Evolutionary conservation across 2,329 filamentous ascomycete species (phyloP).

Genomic region (Fusarium keratoplasticum): DNA sequence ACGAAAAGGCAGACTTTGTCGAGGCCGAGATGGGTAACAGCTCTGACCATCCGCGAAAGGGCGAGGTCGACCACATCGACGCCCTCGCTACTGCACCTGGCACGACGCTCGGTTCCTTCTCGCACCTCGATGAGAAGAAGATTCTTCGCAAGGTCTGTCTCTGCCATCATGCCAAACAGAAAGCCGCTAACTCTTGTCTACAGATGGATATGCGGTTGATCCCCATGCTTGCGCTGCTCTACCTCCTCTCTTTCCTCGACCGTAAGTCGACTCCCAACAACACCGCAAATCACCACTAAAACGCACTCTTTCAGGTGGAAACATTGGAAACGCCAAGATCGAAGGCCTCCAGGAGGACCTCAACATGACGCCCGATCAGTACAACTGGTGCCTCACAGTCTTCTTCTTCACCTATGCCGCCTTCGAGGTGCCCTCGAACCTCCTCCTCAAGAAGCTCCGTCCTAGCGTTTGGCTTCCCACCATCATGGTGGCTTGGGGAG

Average conservation of each 20-base stretch:
- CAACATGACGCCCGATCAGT: constrained; percentile 72
- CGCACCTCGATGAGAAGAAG: constrained; percentile 60
- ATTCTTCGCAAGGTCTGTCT: constrained; percentile 64
- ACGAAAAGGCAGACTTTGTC: constrained; percentile 36
- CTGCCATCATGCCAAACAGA: fast-evolving
- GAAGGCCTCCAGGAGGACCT: constrained; percentile 65
- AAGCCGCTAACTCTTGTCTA: constrained; percentile 8
- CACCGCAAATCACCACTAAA: background rate
- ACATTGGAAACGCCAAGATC: constrained; percentile 76
- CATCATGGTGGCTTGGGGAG: constrained; percentile 76
- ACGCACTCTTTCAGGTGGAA: constrained; percentile 57
- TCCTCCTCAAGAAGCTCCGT: constrained; percentile 78
- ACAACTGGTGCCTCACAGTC: constrained; percentile 76
- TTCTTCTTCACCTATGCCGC: constrained; percentile 85
- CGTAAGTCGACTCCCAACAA: constrained; percentile 47
- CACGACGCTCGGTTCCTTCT: constrained; percentile 40
- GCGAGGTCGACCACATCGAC: constrained; percentile 24
- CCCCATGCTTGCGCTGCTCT: constrained; percentile 74
- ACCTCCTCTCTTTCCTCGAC: constrained; percentile 77
- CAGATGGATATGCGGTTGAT: constrained; percentile 65
- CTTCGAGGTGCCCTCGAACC: constrained; percentile 82
- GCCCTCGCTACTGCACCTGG: constrained; percentile 26
- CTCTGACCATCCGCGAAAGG: constrained; percentile 7
- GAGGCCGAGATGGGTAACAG: constrained; percentile 37
- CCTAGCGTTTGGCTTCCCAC: constrained; percentile 80